phyloP scores from a whole-genome alignment of 176 grass and related monocot genomes.

The Bromus sterilis region DNA sequence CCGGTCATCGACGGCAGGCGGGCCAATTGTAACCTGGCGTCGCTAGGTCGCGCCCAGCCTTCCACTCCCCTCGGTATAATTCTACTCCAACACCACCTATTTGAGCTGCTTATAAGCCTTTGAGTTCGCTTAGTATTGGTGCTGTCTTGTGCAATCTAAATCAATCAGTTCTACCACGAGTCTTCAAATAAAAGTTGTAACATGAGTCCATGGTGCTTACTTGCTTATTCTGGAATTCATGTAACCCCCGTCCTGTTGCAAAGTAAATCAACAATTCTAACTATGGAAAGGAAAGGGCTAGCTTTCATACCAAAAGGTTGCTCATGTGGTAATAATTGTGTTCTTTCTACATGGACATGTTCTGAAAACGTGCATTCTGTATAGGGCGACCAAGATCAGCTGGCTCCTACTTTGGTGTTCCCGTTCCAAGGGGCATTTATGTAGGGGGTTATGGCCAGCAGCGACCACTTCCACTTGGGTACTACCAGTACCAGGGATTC shows the following conservation, averaged over 20 bases:
- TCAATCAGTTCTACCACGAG: not conserved
- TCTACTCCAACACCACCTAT: not conserved
- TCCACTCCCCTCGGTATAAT: slow-evolving; percentile 29
- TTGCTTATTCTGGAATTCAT: not conserved
- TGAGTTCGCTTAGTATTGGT: too few relatives aligned
- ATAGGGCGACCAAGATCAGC: slow-evolving; percentile 75
- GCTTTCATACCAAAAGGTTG: slow-evolving; percentile 5
- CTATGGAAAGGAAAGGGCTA: not conserved
- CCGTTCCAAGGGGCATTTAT: slow-evolving; percentile 61
- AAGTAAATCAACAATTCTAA: not conserved
- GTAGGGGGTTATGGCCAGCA: slow-evolving; percentile 58
- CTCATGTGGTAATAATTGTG: not conserved
- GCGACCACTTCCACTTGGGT: slow-evolving; percentile 49
- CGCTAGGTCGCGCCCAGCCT: slow-evolving; percentile 71
- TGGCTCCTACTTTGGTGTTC: slow-evolving; percentile 54
- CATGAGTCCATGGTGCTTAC: not conserved
- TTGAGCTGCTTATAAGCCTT: not conserved
- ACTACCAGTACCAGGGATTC: slow-evolving; percentile 82
- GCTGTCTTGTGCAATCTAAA: not conserved
- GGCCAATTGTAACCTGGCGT: slow-evolving; percentile 94
- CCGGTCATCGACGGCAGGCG: slow-evolving; percentile 82
- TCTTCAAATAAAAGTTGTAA: not conserved
- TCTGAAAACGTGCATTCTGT: slow-evolving; percentile 11
- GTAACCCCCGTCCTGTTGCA: not conserved
- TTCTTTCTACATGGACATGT: not conserved